Conservation (phyloP, 257 asterid genomes). For the Petunia axillaris region DNA sequence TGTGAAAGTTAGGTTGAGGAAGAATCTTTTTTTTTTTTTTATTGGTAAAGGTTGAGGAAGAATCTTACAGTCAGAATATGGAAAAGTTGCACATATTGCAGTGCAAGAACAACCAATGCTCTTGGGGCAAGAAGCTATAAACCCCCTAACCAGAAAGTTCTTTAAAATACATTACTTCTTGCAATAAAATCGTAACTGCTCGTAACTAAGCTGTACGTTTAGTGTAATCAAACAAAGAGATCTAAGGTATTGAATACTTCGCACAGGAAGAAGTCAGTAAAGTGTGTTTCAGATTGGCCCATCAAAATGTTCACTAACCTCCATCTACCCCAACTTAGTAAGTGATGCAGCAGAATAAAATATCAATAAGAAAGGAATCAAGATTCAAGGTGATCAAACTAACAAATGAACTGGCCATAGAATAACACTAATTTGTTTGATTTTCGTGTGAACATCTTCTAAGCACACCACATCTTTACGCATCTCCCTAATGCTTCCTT, state of each 20-base stretch:
- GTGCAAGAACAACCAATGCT: background rate
- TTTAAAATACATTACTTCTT: too few relatives aligned
- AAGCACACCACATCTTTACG: background rate
- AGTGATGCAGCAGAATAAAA: background rate
- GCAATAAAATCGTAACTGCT: too few relatives aligned
- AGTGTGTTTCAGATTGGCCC: too few relatives aligned
- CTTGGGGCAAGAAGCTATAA: background rate
- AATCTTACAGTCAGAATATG: background rate
- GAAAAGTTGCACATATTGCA: background rate
- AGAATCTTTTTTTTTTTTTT: background rate
- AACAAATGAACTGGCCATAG: background rate
- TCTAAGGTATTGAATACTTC: too few relatives aligned
- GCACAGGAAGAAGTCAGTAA: too few relatives aligned
- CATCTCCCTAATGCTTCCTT: background rate
- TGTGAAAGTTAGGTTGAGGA: background rate
- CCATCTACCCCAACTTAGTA: background rate
- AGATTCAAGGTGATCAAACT: background rate
- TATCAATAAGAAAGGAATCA: background rate
- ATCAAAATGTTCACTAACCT: too few relatives aligned
- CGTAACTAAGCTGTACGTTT: background rate
- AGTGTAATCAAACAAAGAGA: too few relatives aligned
- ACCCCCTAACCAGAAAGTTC: background rate
- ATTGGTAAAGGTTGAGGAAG: background rate
- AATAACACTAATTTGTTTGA: background rate
- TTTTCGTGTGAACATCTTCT: background rate